Evolutionary conservation across 2,329 filamentous ascomycete species (phyloP).

Genomic region (Mycosphaerelloides madeirae): DNA sequence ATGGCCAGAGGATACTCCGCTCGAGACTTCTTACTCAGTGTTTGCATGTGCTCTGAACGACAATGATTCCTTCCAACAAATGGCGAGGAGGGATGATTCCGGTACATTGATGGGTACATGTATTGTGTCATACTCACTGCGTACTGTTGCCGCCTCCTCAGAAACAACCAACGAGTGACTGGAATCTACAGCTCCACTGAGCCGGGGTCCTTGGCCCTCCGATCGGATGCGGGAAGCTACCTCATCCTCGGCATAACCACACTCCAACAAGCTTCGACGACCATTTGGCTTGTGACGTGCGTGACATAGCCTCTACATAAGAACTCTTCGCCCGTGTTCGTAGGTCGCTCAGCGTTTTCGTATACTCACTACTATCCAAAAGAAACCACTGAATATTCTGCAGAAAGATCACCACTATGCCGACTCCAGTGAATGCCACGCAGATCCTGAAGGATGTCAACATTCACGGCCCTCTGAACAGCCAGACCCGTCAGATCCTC

Average conservation of each 20-base stretch:
- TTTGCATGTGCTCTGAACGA: too few relatives aligned
- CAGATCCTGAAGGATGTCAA: conserved; percentile 80
- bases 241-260: conserved; percentile 11
- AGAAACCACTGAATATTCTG: conserved; percentile 1
- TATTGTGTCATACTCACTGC: too few relatives aligned
- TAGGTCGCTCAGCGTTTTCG: neutral
- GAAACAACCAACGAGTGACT: too few relatives aligned
- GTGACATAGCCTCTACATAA: neutral
- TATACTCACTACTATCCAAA: neutral
- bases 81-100: too few relatives aligned
- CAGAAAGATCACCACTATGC: conserved; percentile 12
- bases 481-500: conserved; percentile 82
- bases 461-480: conserved; percentile 73
- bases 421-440: conserved; percentile 44
- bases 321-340: too few relatives aligned
- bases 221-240: too few relatives aligned
- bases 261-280: conserved; percentile 8
- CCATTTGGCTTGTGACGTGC: conserved; percentile 16
- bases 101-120: too few relatives aligned
- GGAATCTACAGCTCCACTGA: conserved; percentile 9
- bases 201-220: conserved; percentile 11
- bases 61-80: too few relatives aligned
- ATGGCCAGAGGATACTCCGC: too few relatives aligned
- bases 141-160: too few relatives aligned
- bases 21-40: too few relatives aligned